A percentile compares a stretch with the other conserved stretches of the same genome.
Evolutionary conservation across 2,329 filamentous ascomycete genomes (phyloP).

Genomic region (Aspergillus cejpii): DNA sequence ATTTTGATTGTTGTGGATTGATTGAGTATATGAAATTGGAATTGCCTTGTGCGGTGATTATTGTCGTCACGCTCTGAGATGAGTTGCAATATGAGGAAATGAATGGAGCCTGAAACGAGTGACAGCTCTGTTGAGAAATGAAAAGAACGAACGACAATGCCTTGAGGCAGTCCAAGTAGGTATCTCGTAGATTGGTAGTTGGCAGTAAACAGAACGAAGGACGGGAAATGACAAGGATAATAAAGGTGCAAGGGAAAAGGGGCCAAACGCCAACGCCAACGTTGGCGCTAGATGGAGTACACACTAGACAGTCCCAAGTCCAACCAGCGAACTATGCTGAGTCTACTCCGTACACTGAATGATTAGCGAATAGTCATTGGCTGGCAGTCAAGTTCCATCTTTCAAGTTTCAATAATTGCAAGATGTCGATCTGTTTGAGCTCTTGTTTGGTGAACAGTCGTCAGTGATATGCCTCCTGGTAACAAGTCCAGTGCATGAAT

Average conservation of each 20-base stretch:
- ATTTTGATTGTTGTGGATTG: slow-evolving; percentile 20
- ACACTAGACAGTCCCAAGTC: too few relatives aligned
- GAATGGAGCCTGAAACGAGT: slow-evolving; percentile 32
- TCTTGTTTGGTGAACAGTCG: too few relatives aligned
- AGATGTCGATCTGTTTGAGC: not conserved
- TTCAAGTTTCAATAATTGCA: not conserved
- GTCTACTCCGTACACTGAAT: too few relatives aligned
- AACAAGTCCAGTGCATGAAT: too few relatives aligned
- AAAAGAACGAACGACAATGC: slow-evolving; percentile 21
- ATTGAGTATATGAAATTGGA: not conserved
- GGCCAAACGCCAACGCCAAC: not conserved
- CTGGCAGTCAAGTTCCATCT: too few relatives aligned
- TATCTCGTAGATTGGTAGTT: not conserved
- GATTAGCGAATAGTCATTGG: too few relatives aligned
- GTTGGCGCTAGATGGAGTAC: too few relatives aligned
- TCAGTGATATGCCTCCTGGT: too few relatives aligned
- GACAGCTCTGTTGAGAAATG: slow-evolving; percentile 27
- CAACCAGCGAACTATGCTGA: too few relatives aligned
- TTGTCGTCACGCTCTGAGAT: not conserved
- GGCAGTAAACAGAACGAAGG: slow-evolving; percentile 3
- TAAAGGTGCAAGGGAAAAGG: not conserved
- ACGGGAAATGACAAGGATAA: not conserved
- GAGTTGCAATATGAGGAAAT: slow-evolving; percentile 11
- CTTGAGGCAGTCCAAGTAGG: slow-evolving; percentile 6
- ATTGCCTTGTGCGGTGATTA: not conserved